Percentiles rank a stretch among this genome's conserved stretches.
Evolutionary conservation across 768 basidiomycete species (phyloP).

Genomic region (Aureoboletus auriporus): DNA sequence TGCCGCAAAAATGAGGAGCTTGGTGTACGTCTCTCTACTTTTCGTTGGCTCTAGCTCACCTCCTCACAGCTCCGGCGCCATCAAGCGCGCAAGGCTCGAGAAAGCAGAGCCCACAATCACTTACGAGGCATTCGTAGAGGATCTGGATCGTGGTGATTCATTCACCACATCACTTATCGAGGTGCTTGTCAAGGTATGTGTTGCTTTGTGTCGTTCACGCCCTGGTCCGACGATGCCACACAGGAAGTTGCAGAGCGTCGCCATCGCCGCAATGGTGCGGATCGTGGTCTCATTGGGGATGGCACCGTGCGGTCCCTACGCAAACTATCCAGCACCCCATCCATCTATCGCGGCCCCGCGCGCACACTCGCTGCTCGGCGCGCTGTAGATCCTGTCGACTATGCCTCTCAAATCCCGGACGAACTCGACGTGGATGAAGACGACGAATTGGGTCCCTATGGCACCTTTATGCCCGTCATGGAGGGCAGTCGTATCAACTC

Average conservation of each 20-base stretch:
- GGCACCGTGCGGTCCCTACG: constrained; percentile 62
- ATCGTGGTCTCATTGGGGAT: constrained; percentile 61
- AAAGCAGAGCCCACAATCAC: constrained; percentile 59
- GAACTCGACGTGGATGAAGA: constrained; percentile 64
- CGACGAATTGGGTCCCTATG: constrained; percentile 50
- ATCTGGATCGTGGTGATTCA: constrained; percentile 74
- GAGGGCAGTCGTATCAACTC: constrained; percentile 57
- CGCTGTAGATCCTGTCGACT: constrained; percentile 45
- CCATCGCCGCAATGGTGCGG: constrained; percentile 45
- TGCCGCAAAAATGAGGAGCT: constrained; percentile 66
- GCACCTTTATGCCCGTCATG: constrained; percentile 29
- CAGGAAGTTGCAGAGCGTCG: constrained; percentile 79
- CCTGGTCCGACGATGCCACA: constrained; percentile 1
- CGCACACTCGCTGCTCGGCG: constrained; percentile 32
- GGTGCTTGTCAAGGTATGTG: constrained; percentile 69
- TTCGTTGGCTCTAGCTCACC: constrained; percentile 1
- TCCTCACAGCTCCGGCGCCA: constrained; percentile 57
- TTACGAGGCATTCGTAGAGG: constrained; percentile 73
- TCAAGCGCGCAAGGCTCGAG: constrained; percentile 65
- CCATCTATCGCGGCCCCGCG: constrained; percentile 49
- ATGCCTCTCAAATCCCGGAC: constrained; percentile 47
- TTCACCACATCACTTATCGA: constrained; percentile 76
- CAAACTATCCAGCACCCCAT: constrained; percentile 48
- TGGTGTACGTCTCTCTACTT: constrained; percentile 55
- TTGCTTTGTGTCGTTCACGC: background rate